Percentiles rank a stretch among this genome's conserved stretches.
phyloP scores from a whole-genome alignment of 2,329 filamentous ascomycete genomes.

The Pseudogymnoascus sp. region DNA sequence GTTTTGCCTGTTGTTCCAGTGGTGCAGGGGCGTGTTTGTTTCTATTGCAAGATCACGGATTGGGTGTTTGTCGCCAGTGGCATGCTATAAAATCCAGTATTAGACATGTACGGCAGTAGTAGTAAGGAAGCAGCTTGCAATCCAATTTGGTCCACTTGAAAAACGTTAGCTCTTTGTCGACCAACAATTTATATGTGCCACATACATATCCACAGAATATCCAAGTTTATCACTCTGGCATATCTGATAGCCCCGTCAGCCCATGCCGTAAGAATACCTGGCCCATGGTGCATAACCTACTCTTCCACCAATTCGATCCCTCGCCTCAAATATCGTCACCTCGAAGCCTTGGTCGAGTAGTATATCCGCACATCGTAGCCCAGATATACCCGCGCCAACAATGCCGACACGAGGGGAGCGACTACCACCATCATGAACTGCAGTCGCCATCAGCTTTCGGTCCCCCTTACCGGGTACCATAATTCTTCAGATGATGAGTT shows the following conservation, averaged over 20 bases:
- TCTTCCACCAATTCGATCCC: conserved; percentile 47
- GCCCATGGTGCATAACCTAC: conserved; percentile 26
- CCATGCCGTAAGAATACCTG: not conserved
- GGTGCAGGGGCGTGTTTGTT: conserved; percentile 38
- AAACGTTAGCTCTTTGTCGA: conserved; percentile 3
- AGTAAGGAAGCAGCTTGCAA: conserved; percentile 40
- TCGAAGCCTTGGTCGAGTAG: conserved; percentile 43
- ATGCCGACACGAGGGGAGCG: conserved; percentile 33
- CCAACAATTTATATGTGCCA: not conserved
- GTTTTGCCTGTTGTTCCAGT: conserved; percentile 39
- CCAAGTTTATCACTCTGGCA: conserved; percentile 12
- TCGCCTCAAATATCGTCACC: conserved; percentile 50
- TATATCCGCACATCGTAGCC: conserved; percentile 48
- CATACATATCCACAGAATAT: conserved; percentile 26
- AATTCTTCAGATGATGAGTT: not conserved
- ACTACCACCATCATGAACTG: not conserved
- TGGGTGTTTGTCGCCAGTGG: conserved; percentile 30
- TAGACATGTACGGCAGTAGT: not conserved
- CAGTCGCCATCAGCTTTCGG: not conserved
- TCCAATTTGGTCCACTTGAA: conserved; percentile 47
- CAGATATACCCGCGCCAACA: conserved; percentile 49
- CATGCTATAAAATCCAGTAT: conserved; percentile 23
- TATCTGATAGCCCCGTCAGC: not conserved
- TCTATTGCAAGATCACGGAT: conserved; percentile 44
- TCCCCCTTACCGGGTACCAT: not conserved